A percentile compares a stretch with the other conserved stretches of the same genome.
Conservation (phyloP, 345 rosid genomes). For the Euclidium syriacum region DNA sequence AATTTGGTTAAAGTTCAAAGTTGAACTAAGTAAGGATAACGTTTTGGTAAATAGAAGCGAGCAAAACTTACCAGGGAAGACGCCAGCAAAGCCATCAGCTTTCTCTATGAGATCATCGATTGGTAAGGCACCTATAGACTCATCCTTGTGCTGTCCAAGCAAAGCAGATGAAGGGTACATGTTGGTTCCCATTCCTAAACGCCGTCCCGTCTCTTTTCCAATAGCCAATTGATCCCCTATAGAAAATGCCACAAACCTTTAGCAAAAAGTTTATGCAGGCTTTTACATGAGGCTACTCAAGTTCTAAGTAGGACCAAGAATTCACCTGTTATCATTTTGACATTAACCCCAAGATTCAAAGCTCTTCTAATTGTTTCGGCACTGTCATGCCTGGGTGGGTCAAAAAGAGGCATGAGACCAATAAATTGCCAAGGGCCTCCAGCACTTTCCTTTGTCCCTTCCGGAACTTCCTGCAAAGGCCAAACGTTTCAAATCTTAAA, state of each 20-base stretch:
- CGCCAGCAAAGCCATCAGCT: slow-evolving; percentile 99
- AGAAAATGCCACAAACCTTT: slow-evolving; percentile 13
- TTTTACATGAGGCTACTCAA: not conserved
- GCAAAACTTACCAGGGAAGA: slow-evolving; percentile 72
- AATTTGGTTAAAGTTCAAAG: not conserved
- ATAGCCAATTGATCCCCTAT: slow-evolving; percentile 97
- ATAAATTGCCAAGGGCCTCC: slow-evolving; percentile 97
- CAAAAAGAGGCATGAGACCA: slow-evolving; percentile 98
- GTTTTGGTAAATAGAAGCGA: not conserved
- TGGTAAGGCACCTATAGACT: slow-evolving; percentile 83
- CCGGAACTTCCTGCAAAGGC: slow-evolving; percentile 81
- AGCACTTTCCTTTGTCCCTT: slow-evolving; percentile 75
- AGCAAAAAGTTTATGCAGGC: not conserved
- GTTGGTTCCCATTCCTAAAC: slow-evolving; percentile 99
- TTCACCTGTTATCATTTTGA: slow-evolving; percentile 95
- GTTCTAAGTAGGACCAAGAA: slow-evolving; percentile 17
- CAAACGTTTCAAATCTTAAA: slow-evolving; percentile 2
- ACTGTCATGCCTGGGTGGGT: slow-evolving; percentile 98
- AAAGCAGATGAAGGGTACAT: slow-evolving; percentile 98
- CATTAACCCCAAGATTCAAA: slow-evolving; percentile 91
- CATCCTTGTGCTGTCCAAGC: slow-evolving; percentile 92
- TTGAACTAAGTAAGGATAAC: not conserved
- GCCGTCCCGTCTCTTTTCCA: slow-evolving; percentile 96
- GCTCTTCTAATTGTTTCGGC: slow-evolving; percentile 97
- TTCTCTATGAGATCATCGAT: slow-evolving; percentile 96